Percentiles rank a stretch among this genome's conserved stretches.
Conservation (phyloP, 2,329 filamentous ascomycete species). For the Ceratocystiopsis minuta region DNA sequence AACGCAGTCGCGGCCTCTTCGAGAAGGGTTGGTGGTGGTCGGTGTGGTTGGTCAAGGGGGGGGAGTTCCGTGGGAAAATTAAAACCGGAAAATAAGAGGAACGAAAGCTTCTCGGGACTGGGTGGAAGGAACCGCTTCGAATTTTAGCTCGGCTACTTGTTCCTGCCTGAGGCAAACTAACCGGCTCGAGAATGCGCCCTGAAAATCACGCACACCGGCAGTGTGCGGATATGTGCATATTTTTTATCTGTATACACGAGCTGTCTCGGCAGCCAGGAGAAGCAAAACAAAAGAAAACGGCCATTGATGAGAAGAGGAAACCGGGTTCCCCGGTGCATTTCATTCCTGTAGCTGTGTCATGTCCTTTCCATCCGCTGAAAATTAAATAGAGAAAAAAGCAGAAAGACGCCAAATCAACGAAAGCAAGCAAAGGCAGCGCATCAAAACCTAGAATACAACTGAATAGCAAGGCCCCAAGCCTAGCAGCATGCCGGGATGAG, state of each 20-base stretch:
- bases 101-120: constrained; percentile 11
- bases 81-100: constrained; percentile 5
- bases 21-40: neutral
- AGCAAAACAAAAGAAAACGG: too few species aligned
- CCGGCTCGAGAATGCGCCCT: too few species aligned
- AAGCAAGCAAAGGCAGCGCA: neutral
- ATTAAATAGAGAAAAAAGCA: neutral
- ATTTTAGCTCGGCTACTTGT: constrained; percentile 1
- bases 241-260: too few species aligned
- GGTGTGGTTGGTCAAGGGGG: constrained; percentile 9
- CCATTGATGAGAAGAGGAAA: too few species aligned
- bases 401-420: neutral
- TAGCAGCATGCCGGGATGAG: too few species aligned
- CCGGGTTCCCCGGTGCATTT: too few species aligned
- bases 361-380: neutral
- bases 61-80: constrained; percentile 8
- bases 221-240: too few species aligned
- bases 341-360: neutral
- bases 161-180: constrained; percentile 3
- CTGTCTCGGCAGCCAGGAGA: too few species aligned
- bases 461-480: too few species aligned
- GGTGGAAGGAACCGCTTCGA: constrained; percentile 9
- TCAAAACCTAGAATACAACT: neutral
- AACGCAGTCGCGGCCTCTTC: too few species aligned
- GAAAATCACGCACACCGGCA: too few species aligned